Conservation (phyloP, 768 basidiomycete genomes). For the Tulasnella sp. region DNA sequence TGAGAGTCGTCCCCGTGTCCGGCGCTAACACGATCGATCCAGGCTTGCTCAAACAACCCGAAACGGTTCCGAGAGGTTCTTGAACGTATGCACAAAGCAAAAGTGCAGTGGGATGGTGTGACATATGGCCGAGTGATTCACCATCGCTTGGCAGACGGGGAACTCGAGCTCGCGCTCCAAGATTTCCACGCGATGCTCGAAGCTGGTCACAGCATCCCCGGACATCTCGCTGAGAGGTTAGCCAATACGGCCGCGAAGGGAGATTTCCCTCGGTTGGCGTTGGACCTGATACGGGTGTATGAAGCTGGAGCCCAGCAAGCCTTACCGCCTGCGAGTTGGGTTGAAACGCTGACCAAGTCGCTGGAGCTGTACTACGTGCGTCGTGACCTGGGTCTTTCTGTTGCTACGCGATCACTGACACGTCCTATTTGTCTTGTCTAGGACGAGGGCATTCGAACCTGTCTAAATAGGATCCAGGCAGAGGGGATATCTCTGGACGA, state of each 20-base stretch:
- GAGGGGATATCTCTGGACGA: slow-evolving; percentile 67
- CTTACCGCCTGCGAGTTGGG: slow-evolving; percentile 62
- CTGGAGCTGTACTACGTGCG: slow-evolving; percentile 71
- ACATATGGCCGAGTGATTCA: slow-evolving; percentile 61
- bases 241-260: slow-evolving; percentile 58
- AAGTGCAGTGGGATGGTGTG: slow-evolving; percentile 54
- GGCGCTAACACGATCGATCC: slow-evolving; percentile 38
- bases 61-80: slow-evolving; percentile 48
- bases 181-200: slow-evolving; percentile 62
- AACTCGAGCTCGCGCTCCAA: slow-evolving; percentile 69
- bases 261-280: slow-evolving; percentile 65
- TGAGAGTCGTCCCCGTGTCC: neutral
- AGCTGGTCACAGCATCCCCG: slow-evolving; percentile 55
- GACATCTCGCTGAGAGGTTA: slow-evolving; percentile 56
- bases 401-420: neutral
- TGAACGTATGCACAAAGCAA: slow-evolving; percentile 57
- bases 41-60: slow-evolving; percentile 43
- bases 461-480: slow-evolving; percentile 61
- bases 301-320: slow-evolving; percentile 60
- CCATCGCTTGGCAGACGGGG: slow-evolving; percentile 51
- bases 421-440: slow-evolving; percentile 42
- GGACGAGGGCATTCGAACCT: slow-evolving; percentile 71
- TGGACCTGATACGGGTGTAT: slow-evolving; percentile 67
- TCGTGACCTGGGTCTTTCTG: slow-evolving; percentile 35
- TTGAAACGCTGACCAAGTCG: slow-evolving; percentile 65